Percentiles rank a stretch among this genome's conserved stretches.
These are phyloP conservation scores for Globisporangium megalacanthum DNA, from an alignment of 352 stramenopile species.

Conservation along the genomic window DNA sequence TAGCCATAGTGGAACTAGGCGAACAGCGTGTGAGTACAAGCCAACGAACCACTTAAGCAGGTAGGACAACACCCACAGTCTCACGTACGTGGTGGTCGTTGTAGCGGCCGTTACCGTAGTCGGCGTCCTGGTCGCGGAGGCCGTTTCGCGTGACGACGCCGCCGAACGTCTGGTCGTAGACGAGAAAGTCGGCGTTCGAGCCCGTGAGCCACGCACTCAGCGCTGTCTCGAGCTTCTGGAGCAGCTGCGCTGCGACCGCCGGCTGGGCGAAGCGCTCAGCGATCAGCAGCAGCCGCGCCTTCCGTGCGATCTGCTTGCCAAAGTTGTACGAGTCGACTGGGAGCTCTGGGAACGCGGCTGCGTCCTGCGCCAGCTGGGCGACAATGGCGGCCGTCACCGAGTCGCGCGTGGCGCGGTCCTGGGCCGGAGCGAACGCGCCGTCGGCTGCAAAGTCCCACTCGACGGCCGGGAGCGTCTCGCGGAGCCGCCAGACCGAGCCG, in stretches of 20 bases:
- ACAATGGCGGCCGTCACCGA: conserved; percentile 31
- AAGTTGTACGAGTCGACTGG: conserved; percentile 74
- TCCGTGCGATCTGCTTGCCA: conserved; percentile 69
- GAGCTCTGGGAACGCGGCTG: conserved; percentile 37
- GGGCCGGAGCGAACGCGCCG: conserved; percentile 24
- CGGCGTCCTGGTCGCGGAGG: conserved; percentile 37
- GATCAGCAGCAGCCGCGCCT: conserved; percentile 68
- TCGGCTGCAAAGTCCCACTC: conserved; percentile 63
- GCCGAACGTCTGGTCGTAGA: conserved; percentile 92
- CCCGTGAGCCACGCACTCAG: conserved; percentile 55
- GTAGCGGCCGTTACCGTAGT: conserved; percentile 89
- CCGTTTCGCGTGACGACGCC: conserved; percentile 89
- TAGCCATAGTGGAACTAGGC: conserved; percentile 98
- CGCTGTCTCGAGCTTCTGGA: conserved; percentile 53
- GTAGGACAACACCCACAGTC: no score
- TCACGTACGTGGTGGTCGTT: conserved; percentile 76
- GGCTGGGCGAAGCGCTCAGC: conserved; percentile 65
- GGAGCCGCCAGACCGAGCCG: conserved; percentile 58
- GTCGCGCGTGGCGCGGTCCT: conserved; percentile 27
- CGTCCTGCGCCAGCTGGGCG: conserved; percentile 40
- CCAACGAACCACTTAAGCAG: no score
- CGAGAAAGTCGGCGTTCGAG: conserved; percentile 62
- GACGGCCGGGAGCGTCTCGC: conserved; percentile 45
- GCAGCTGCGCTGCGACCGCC: conserved; percentile 30
- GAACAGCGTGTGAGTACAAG: no score